A percentile compares a stretch with the other conserved stretches of the same genome.
phyloP scores from a whole-genome alignment of 225 moss, liverwort and hornwort species.

The Lunularia cruciata region DNA sequence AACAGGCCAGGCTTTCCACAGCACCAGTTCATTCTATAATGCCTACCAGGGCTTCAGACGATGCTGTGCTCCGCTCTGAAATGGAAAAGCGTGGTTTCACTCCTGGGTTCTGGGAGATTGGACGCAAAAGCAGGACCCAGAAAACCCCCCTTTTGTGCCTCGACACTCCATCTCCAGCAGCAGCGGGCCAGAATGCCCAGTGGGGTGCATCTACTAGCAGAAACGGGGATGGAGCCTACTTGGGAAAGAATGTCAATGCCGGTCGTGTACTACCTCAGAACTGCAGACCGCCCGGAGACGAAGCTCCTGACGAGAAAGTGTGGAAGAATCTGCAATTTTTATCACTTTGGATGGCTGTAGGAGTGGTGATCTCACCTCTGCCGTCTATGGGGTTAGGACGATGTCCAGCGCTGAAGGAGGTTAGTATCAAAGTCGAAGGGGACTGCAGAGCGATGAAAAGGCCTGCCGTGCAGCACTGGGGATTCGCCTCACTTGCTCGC shows the following conservation, averaged over 20 bases:
- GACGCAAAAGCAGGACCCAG: neutral
- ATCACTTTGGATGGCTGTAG: conserved; percentile 69
- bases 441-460: conserved; percentile 51
- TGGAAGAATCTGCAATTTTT: conserved; percentile 67
- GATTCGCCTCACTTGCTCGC: conserved; percentile 54
- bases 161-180: neutral
- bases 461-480: conserved; percentile 54
- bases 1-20: conserved; percentile 21
- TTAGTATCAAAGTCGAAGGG: conserved; percentile 76
- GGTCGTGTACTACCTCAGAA: conserved; percentile 9
- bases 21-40: neutral
- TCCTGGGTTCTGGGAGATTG: conserved; percentile 15
- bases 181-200: neutral
- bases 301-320: conserved; percentile 36
- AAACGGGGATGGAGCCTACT: neutral
- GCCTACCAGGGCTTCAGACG: conserved; percentile 4
- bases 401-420: conserved; percentile 63
- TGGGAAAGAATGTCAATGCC: neutral
- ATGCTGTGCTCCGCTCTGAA: conserved; percentile 12
- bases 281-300: conserved; percentile 10
- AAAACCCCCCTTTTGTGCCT: neutral
- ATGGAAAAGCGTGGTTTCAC: conserved; percentile 17
- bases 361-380: conserved; percentile 58
- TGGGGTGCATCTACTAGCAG: conserved; percentile 3
- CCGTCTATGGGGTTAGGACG: conserved; percentile 69